phyloP scores from a whole-genome alignment of 2,329 filamentous ascomycete species.

The Lasiodiplodia gonubiensis region DNA sequence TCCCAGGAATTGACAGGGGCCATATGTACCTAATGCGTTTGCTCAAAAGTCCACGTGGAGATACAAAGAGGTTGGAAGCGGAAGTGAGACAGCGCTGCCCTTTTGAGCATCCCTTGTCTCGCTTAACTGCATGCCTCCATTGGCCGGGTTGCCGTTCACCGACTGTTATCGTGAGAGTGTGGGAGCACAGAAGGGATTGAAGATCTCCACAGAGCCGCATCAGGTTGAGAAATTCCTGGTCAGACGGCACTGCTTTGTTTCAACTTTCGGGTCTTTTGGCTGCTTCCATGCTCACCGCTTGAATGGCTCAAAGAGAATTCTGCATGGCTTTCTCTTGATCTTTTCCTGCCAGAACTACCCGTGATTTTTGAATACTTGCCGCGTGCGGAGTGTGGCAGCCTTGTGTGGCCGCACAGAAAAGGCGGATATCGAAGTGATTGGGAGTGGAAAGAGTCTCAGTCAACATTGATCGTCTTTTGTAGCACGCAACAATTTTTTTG shows the following conservation, averaged over 20 bases:
- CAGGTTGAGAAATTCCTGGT: background rate
- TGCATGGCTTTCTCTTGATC: background rate
- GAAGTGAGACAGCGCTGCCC: background rate
- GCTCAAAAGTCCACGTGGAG: background rate
- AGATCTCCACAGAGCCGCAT: background rate
- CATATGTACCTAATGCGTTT: background rate
- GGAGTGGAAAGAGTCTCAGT: too few relatives aligned
- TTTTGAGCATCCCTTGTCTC: conserved; percentile 13
- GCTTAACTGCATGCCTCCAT: background rate
- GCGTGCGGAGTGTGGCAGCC: background rate
- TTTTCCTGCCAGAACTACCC: background rate
- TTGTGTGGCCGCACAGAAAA: too few relatives aligned
- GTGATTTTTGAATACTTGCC: background rate
- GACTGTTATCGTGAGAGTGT: background rate
- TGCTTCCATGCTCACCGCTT: background rate
- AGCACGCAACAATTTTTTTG: too few relatives aligned
- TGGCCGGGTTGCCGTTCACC: background rate
- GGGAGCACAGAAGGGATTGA: background rate
- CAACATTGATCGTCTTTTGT: too few relatives aligned
- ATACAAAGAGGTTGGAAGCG: background rate
- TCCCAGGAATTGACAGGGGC: conserved; percentile 6
- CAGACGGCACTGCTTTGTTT: background rate
- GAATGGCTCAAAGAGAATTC: background rate
- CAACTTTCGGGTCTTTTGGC: background rate
- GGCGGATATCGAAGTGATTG: too few relatives aligned